These are phyloP conservation scores for Geranomyces variabilis DNA, from an alignment of 192 early-diverging fungal species.

Conservation along the genomic window DNA sequence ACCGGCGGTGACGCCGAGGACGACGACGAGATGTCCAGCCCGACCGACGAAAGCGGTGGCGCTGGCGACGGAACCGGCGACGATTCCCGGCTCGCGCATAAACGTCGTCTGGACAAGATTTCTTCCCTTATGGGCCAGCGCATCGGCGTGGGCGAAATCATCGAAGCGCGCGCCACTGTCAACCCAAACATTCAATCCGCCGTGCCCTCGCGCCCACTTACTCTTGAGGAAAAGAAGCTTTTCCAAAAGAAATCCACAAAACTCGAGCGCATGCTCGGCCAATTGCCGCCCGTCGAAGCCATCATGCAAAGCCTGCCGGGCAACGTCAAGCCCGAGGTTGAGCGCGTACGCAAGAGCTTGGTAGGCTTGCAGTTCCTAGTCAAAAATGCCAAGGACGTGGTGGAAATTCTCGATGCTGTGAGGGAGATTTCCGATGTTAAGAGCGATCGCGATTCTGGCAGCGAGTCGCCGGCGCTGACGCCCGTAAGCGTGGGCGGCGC, in stretches of 20 bases:
- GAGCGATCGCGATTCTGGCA: background rate
- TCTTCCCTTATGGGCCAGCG: slow-evolving; percentile 49
- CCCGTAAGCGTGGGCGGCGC: background rate
- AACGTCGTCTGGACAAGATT: slow-evolving; percentile 52
- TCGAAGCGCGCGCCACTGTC: slow-evolving; percentile 16
- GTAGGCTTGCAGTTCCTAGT: slow-evolving; percentile 14
- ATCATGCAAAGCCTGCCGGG: slow-evolving; percentile 14
- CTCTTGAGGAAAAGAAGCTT: slow-evolving; percentile 36
- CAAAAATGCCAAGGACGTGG: slow-evolving; percentile 21
- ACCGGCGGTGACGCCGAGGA: background rate
- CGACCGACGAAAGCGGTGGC: too few species aligned
- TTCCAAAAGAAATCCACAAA: slow-evolving; percentile 43
- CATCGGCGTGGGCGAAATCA: slow-evolving; percentile 35
- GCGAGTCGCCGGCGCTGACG: background rate
- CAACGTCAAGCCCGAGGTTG: slow-evolving; percentile 7
- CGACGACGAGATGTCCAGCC: slow-evolving; percentile 17
- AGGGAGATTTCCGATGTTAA: slow-evolving; percentile 16
- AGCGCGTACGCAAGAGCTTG: slow-evolving; percentile 19
- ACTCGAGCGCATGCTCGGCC: slow-evolving; percentile 45
- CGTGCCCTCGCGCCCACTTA: slow-evolving; percentile 34
- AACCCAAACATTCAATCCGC: background rate
- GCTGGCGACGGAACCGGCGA: too few species aligned
- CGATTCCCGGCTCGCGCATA: slow-evolving; percentile 34
- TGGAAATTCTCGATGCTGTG: slow-evolving; percentile 33
- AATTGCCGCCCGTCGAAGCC: slow-evolving; percentile 39